A percentile compares a stretch with the other conserved stretches of the same genome.
Evolutionary conservation across 805 yeast genomes (phyloP).

Genomic region (Candida gorgasii): DNA sequence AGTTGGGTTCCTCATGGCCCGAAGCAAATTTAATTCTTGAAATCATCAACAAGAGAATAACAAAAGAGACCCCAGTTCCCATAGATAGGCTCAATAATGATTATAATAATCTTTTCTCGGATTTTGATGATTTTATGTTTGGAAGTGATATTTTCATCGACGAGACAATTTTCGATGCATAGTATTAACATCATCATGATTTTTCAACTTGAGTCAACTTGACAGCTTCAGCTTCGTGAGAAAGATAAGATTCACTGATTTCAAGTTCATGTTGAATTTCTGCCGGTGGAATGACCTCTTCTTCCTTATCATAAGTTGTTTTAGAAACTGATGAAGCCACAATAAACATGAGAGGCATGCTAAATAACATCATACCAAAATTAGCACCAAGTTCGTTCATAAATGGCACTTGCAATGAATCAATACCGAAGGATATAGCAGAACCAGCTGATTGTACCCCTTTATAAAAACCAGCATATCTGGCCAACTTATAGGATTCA

Average conservation of each 20-base stretch:
- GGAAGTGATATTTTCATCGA: slow-evolving; percentile 6
- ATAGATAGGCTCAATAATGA: too few species aligned
- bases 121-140: slow-evolving; percentile 9
- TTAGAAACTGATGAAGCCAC: slow-evolving; percentile 14
- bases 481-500: slow-evolving; percentile 37
- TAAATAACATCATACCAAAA: slow-evolving; percentile 10
- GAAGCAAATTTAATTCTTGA: slow-evolving; percentile 10
- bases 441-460: slow-evolving; percentile 66
- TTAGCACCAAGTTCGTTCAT: slow-evolving; percentile 35
- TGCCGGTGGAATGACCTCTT: slow-evolving; percentile 10
- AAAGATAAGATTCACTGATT: not conserved
- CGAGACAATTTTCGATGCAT: slow-evolving; percentile 2
- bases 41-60: slow-evolving; percentile 3
- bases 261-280: slow-evolving; percentile 3
- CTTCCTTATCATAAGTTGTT: slow-evolving; percentile 14
- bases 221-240: not conserved
- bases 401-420: slow-evolving; percentile 41
- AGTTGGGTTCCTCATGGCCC: slow-evolving; percentile 12
- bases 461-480: slow-evolving; percentile 63
- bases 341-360: slow-evolving; percentile 14
- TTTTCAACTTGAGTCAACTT: not conserved
- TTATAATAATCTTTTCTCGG: slow-evolving; percentile 1
- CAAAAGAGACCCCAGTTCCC: too few species aligned
- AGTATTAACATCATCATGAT: slow-evolving; percentile 3
- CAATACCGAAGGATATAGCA: slow-evolving; percentile 62